These are phyloP conservation scores for Sarcocystis neurona DNA, from an alignment of 169 alveolate species.

Conservation along the genomic window DNA sequence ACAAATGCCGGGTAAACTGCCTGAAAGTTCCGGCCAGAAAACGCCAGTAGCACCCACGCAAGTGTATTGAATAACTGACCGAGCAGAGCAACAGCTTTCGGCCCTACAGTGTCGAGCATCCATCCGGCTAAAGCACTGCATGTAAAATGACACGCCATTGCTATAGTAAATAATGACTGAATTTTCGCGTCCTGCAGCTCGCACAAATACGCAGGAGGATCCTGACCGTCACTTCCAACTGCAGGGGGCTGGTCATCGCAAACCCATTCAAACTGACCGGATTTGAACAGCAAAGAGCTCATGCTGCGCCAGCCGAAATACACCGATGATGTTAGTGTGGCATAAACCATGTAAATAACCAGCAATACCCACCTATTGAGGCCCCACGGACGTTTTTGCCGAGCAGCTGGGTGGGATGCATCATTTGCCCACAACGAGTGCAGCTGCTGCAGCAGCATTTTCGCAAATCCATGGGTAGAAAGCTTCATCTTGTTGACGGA, in stretches of 20 bases:
- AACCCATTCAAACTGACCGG: slow-evolving; percentile 22
- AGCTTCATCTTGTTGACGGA: too few species aligned
- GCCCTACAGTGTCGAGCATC: slow-evolving; percentile 26
- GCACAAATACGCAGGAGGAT: neutral
- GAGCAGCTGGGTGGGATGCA: slow-evolving; percentile 15
- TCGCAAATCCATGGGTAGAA: too few species aligned
- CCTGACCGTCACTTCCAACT: neutral
- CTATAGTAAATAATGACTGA: slow-evolving; percentile 29
- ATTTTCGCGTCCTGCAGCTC: slow-evolving; percentile 25
- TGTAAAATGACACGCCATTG: slow-evolving; percentile 23
- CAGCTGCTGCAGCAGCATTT: too few species aligned
- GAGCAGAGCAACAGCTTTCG: slow-evolving; percentile 25
- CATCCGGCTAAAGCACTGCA: slow-evolving; percentile 23
- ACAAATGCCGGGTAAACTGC: slow-evolving; percentile 16
- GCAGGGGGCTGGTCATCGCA: slow-evolving; percentile 21
- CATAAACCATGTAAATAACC: slow-evolving; percentile 11
- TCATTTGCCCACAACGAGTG: too few species aligned
- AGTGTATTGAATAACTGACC: slow-evolving; percentile 21
- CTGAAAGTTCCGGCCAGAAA: neutral
- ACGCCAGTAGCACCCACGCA: slow-evolving; percentile 33
- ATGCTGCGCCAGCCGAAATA: slow-evolving; percentile 43
- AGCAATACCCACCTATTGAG: neutral
- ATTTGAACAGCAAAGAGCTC: slow-evolving; percentile 29
- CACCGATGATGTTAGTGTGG: slow-evolving; percentile 23
- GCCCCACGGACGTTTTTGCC: slow-evolving; percentile 20